Evolutionary conservation across 1,284 basidiomycete species (phyloP).

Genomic region (Schizophyllum commune): DNA sequence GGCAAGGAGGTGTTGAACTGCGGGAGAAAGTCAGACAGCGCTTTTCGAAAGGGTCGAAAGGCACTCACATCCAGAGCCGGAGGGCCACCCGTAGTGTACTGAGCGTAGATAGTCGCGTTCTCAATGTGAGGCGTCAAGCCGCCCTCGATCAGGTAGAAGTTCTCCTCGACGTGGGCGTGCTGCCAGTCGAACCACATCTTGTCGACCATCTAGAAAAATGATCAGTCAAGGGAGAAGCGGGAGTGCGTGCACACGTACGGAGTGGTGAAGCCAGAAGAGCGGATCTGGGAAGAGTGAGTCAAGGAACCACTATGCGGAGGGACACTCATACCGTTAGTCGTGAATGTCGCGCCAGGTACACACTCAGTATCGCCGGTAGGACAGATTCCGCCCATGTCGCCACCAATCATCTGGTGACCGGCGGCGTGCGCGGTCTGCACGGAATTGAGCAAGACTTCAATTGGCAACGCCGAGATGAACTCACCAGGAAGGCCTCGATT

Average conservation of each 20-base stretch:
- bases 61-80: slow-evolving; percentile 22
- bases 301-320: background rate
- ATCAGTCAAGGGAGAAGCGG: background rate
- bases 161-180: slow-evolving; percentile 14
- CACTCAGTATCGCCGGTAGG: slow-evolving; percentile 4
- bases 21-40: background rate
- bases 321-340: slow-evolving; percentile 11
- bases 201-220: slow-evolving; percentile 26
- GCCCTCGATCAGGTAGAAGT: slow-evolving; percentile 23
- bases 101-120: slow-evolving; percentile 15
- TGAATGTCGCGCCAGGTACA: slow-evolving; percentile 12
- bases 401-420: slow-evolving; percentile 14
- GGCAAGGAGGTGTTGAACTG: slow-evolving; percentile 23
- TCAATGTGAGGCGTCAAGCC: slow-evolving; percentile 22
- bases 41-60: background rate
- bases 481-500: slow-evolving; percentile 23
- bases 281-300: slow-evolving; percentile 19
- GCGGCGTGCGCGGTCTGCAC: slow-evolving; percentile 14
- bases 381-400: background rate
- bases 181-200: slow-evolving; percentile 35
- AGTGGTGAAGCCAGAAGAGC: slow-evolving; percentile 31
- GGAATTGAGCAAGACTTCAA: background rate
- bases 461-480: background rate
- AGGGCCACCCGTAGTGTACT: slow-evolving; percentile 27
- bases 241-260: slow-evolving; percentile 15